phyloP scores from a whole-genome alignment of 1,139 yeast species.

The Pichia cactophila region DNA sequence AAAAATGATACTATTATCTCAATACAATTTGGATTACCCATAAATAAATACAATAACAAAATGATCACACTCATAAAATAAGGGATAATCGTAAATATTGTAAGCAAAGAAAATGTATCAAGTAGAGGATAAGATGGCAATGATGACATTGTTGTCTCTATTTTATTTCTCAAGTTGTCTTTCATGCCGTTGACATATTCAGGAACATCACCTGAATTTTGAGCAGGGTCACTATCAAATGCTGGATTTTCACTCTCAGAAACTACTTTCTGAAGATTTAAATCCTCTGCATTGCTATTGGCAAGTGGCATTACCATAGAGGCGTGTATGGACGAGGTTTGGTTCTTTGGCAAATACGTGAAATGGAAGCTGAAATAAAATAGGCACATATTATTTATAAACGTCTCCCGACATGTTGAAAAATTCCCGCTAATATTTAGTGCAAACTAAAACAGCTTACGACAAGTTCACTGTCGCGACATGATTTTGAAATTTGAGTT shows the following conservation, averaged over 20 bases:
- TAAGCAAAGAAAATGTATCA: conserved; percentile 28
- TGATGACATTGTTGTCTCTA: conserved; percentile 3
- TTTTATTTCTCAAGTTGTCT: not conserved
- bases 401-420: not conserved
- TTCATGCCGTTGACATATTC: not conserved
- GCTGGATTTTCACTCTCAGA: not conserved
- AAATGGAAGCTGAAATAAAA: too few relatives aligned
- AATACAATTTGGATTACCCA: conserved; percentile 37
- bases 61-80: conserved; percentile 33
- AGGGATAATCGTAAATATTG: conserved; percentile 25
- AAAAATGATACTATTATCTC: conserved; percentile 36
- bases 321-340: not conserved
- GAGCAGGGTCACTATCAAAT: not conserved
- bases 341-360: not conserved
- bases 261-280: not conserved
- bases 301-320: not conserved
- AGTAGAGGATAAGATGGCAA: conserved; percentile 22
- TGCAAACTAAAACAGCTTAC: too few relatives aligned
- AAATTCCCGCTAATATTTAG: not conserved
- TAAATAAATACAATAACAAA: conserved; percentile 34
- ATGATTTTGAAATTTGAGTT: too few relatives aligned
- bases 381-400: too few relatives aligned
- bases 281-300: not conserved
- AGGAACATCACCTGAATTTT: not conserved
- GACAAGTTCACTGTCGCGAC: too few relatives aligned